These are phyloP conservation scores for Brassica napus DNA, from an alignment of 345 rosid genomes.

Conservation along the genomic window DNA sequence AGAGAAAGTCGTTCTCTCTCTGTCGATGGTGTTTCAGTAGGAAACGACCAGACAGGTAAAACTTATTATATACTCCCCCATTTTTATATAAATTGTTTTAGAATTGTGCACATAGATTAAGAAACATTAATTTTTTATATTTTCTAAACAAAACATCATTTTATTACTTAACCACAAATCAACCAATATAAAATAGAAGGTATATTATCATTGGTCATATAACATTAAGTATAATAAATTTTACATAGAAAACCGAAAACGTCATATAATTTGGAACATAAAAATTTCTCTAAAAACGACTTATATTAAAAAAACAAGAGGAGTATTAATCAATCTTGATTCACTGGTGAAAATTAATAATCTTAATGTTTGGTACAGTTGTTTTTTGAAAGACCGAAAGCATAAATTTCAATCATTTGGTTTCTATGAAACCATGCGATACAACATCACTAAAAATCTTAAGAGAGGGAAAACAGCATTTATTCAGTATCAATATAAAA, in stretches of 20 bases:
- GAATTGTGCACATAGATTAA: too few species aligned
- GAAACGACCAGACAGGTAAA: slow-evolving; percentile 69
- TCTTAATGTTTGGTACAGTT: slow-evolving; percentile 45
- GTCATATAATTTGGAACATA: too few species aligned
- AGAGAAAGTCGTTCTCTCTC: slow-evolving; percentile 63
- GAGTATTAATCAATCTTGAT: background rate
- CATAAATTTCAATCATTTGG: slow-evolving; percentile 66
- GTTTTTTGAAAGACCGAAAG: slow-evolving; percentile 55
- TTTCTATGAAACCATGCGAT: slow-evolving; percentile 74
- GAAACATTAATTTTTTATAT: too few species aligned
- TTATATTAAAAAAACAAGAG: too few species aligned
- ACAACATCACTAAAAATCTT: slow-evolving; percentile 50
- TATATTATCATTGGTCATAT: too few species aligned
- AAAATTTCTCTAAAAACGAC: too few species aligned
- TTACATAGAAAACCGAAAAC: too few species aligned
- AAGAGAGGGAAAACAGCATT: slow-evolving; percentile 57
- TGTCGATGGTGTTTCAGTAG: slow-evolving; percentile 66
- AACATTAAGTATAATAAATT: too few species aligned
- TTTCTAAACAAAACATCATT: too few species aligned
- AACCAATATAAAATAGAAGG: too few species aligned
- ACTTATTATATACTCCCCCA: background rate
- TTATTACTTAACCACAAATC: too few species aligned
- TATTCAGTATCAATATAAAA: slow-evolving; percentile 45
- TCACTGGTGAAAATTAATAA: background rate
- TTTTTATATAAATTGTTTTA: too few species aligned